phyloP scores from a whole-genome alignment of 2,329 filamentous ascomycete species.

The Ceratocystis variospora region DNA sequence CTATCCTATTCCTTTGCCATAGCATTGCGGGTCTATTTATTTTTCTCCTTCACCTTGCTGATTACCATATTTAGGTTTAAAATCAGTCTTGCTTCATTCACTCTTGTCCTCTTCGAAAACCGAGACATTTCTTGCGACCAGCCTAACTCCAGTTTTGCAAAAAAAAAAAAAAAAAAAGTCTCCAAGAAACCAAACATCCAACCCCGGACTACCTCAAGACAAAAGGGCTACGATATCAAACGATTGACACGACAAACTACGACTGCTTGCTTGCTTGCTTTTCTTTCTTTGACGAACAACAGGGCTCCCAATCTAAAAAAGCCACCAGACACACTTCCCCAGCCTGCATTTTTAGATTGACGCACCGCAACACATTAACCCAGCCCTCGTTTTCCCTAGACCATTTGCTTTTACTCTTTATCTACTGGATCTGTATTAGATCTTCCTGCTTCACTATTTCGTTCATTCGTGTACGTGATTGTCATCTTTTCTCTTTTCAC shows the following conservation, averaged over 20 bases:
- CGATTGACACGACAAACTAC: conserved; percentile 7
- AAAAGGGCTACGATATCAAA: conserved; percentile 4
- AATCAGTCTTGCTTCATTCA: conserved; percentile 2
- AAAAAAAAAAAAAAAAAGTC: background rate
- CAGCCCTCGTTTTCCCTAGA: background rate
- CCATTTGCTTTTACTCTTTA: background rate
- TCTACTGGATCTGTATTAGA: conserved; percentile 1
- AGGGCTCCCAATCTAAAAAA: conserved; percentile 2
- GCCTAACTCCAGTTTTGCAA: background rate
- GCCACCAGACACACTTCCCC: conserved; percentile 4
- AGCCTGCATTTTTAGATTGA: conserved; percentile 8
- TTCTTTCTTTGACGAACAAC: conserved; percentile 5
- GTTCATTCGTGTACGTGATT: background rate
- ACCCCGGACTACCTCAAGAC: background rate
- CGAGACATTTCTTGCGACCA: conserved; percentile 1
- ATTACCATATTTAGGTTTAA: background rate
- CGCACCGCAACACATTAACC: background rate
- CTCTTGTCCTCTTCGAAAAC: conserved; percentile 5
- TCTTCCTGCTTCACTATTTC: conserved; percentile 1
- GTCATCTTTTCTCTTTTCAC: background rate
- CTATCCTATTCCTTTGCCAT: background rate
- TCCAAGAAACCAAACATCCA: background rate
- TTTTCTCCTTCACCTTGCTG: background rate
- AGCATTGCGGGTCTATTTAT: background rate
- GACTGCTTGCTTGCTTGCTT: background rate